Base-by-base conservation (phyloP, 2,329 filamentous ascomycete genomes). In the Hysterium pulicare region DNA sequence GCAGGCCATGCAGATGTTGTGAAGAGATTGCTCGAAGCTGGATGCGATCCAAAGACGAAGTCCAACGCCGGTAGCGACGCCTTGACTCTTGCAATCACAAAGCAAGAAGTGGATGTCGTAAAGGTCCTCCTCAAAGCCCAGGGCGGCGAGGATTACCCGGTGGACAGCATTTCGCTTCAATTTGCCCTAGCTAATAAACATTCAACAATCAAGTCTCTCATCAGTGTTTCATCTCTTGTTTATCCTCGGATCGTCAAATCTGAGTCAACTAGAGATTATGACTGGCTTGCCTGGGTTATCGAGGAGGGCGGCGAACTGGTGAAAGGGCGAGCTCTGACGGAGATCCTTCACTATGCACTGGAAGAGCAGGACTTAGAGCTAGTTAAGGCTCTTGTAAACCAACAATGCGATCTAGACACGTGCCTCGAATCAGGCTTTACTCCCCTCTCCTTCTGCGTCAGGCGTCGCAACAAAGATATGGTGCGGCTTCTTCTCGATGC, bases 281-380 rank as follows among this genome's bases (percentile, higher is more conserved):
- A 39, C 2, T 60, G 57, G 57, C 34, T 60, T 28, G 23, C 42
- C 17, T 57, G 54, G 51, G 44, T 56, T 10, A 33, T 59, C 4
- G 42, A 50, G 11, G 39, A 49, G 22, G 54, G 54, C 21, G 55
- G 54, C 6, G 30, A 48, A 13, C 39, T 58, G 13, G 38, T 59
- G 11, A 47, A 38, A n/a, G 22, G 39, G 19, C 30, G 23, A 31
- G 51, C 53, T 5, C 40, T 51, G 30, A 22, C 13, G 16, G 50
- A 49, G 20, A 49, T 60, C 46, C 28, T 55, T 23, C 42, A 48
- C 26, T 34, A 37, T 30, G 51, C 53, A 11, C 20, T 58, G 2
- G 31, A 40, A 28, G 34, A 53, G 1, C 32, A 35, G 8, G 37
- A 55, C 22, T 16, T 46, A 2, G 43, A 40, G 1, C 41, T 54